Conservation (phyloP, 768 basidiomycete genomes). For the Gloeopeniophorella convolvens region DNA sequence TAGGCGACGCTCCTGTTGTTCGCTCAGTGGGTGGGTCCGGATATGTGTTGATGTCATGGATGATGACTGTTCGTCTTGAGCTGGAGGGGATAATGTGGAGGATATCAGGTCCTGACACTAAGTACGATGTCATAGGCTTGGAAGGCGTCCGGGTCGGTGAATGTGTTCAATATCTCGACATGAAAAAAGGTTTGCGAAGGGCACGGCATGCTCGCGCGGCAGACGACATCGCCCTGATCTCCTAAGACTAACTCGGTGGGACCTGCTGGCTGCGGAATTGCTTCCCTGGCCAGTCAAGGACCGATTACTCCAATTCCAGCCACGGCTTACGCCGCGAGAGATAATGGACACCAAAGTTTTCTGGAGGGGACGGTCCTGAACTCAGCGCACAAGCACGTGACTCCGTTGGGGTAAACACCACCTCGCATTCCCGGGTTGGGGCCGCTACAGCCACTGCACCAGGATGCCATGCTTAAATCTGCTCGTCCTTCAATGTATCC, state of each 20-base stretch:
- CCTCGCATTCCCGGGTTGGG: slow-evolving; percentile 76
- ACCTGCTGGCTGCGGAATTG: slow-evolving; percentile 86
- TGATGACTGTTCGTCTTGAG: too few relatives aligned
- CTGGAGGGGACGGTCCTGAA: slow-evolving; percentile 92
- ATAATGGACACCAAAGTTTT: slow-evolving; percentile 85
- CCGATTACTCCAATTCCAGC: slow-evolving; percentile 74
- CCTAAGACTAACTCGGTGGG: slow-evolving; percentile 89
- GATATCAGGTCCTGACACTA: too few relatives aligned
- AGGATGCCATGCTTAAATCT: slow-evolving; percentile 24
- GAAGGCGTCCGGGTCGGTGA: too few relatives aligned
- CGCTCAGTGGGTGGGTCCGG: slow-evolving; percentile 13
- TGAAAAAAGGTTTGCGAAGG: slow-evolving; percentile 75
- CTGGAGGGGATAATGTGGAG: too few relatives aligned
- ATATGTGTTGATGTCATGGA: neutral
- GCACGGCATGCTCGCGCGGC: slow-evolving; percentile 75
- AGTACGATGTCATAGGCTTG: too few relatives aligned
- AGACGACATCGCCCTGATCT: slow-evolving; percentile 79
- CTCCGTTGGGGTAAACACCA: slow-evolving; percentile 49
- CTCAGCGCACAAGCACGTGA: slow-evolving; percentile 70
- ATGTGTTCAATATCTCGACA: too few relatives aligned
- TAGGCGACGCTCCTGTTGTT: slow-evolving; percentile 54
- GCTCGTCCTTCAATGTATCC: too few relatives aligned
- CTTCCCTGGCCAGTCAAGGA: slow-evolving; percentile 85
- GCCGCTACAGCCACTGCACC: slow-evolving; percentile 77
- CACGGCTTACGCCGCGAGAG: slow-evolving; percentile 57